These are phyloP conservation scores for Porcisia hertigi DNA, from an alignment of 208 protist species.

Conservation along the genomic window DNA sequence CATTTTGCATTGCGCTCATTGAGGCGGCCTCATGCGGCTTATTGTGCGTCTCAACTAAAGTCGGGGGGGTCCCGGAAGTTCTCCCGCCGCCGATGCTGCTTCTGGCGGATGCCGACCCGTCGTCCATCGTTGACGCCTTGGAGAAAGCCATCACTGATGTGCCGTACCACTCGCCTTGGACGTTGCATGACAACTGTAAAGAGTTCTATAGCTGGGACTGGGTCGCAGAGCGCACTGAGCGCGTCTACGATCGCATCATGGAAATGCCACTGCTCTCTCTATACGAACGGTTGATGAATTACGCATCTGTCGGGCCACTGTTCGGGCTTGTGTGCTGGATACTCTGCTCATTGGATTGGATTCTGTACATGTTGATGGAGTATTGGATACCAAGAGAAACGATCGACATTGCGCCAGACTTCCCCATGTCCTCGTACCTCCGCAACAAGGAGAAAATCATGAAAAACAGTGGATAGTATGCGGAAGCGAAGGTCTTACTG, in stretches of 20 bases:
- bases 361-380: constrained; percentile 78
- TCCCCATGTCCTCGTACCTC: constrained; percentile 81
- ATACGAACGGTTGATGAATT: constrained; percentile 84
- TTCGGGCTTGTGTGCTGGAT: constrained; percentile 92
- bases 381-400: constrained; percentile 73
- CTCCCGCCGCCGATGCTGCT: constrained; percentile 94
- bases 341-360: constrained; percentile 83
- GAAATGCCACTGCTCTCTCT: constrained; percentile 52
- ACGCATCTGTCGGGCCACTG: constrained; percentile 84
- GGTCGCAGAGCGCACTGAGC: constrained; percentile 93
- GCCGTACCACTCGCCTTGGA: constrained; percentile 78
- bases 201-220: constrained; percentile 96
- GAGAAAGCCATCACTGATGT: constrained; percentile 76
- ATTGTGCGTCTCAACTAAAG: constrained; percentile 95
- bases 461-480: constrained; percentile 16
- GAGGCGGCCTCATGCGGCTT: constrained; percentile 96
- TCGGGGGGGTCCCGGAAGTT: constrained; percentile 98
- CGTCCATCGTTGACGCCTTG: constrained; percentile 67
- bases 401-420: constrained; percentile 94
- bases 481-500: constrained; percentile 9
- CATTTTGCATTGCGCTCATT: constrained; percentile 99
- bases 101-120: constrained; percentile 90
- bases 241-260: constrained; percentile 93
- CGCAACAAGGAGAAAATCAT: constrained; percentile 83
- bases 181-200: constrained; percentile 87